A percentile compares a stretch with the other conserved stretches of the same genome.
Evolutionary conservation across 441 rosid genomes (phyloP).

Genomic region (Croton setiger): DNA sequence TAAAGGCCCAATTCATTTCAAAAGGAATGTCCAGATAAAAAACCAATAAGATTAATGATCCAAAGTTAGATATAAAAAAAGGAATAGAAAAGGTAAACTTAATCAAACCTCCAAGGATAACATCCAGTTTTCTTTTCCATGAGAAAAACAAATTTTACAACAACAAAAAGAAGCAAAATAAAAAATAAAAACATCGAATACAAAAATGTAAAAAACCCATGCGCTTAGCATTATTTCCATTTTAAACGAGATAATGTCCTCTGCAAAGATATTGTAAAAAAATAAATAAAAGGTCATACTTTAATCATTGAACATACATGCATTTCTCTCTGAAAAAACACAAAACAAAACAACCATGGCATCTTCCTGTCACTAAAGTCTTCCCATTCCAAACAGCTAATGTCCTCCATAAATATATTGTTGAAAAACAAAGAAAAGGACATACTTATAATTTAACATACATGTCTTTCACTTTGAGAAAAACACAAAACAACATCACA

Average conservation of each 20-base stretch:
- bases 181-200: neutral
- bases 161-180: neutral
- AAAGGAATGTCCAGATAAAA: too few relatives aligned
- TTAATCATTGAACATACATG: neutral
- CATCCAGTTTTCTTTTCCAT: neutral
- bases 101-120: neutral
- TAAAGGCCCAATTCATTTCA: too few relatives aligned
- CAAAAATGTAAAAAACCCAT: neutral
- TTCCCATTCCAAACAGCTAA: neutral
- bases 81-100: neutral
- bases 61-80: too few relatives aligned
- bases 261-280: too few relatives aligned
- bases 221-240: neutral
- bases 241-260: neutral
- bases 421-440: neutral
- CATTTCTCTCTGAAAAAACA: neutral
- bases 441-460: neutral
- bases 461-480: neutral
- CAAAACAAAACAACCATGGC: neutral
- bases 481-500: neutral
- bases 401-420: too few relatives aligned
- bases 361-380: neutral
- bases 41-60: too few relatives aligned
- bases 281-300: neutral
- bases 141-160: neutral